These are phyloP conservation scores for Salicornia ramosissima DNA, from an alignment of 148 eudicot species.

Conservation along the genomic window DNA sequence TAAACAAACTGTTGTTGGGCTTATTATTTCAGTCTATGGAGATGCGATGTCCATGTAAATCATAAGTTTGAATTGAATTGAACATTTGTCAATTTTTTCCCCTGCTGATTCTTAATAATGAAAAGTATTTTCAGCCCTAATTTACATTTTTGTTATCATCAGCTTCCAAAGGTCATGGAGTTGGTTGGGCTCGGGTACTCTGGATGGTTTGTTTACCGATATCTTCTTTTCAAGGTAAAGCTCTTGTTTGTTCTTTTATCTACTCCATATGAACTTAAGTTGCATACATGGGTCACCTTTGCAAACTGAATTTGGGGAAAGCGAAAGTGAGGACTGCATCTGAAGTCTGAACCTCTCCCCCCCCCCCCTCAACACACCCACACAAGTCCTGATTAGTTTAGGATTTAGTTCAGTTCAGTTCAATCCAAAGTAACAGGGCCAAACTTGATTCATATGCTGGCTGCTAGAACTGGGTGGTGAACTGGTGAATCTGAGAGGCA, in stretches of 20 bases:
- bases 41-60: not conserved
- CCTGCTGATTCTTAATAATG: not conserved
- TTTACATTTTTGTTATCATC: slow-evolving; percentile 16
- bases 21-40: not conserved
- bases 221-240: slow-evolving; percentile 95
- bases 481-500: too few relatives aligned
- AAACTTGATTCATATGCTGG: too few relatives aligned
- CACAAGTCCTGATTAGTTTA: too few relatives aligned
- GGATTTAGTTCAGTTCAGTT: too few relatives aligned
- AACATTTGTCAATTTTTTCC: not conserved
- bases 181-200: slow-evolving; percentile 98
- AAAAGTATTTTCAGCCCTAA: slow-evolving; percentile 1
- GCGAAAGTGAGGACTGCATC: too few relatives aligned
- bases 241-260: not conserved
- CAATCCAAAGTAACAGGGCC: too few relatives aligned
- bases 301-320: not conserved
- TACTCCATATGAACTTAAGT: not conserved
- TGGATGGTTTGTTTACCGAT: slow-evolving; percentile 99
- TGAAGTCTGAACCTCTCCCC: too few relatives aligned
- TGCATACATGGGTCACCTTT: not conserved
- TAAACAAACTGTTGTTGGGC: not conserved
- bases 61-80: not conserved
- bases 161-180: slow-evolving; percentile 99
- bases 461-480: too few relatives aligned
- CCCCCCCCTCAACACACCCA: too few relatives aligned